These are phyloP conservation scores for Gentiana straminea DNA, from an alignment of 257 asterid species.

Conservation along the genomic window DNA sequence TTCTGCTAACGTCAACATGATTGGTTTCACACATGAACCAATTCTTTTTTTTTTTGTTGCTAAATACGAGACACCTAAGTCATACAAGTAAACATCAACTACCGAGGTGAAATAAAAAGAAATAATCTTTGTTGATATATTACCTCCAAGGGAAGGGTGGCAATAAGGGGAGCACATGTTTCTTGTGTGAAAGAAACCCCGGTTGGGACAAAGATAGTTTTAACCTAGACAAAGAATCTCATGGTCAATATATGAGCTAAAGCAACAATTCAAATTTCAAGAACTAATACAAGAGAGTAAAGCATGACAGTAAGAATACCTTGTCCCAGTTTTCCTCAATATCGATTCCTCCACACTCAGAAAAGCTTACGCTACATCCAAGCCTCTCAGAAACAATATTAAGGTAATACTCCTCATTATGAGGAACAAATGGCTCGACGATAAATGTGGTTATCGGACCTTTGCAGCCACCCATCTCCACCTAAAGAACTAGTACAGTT, in stretches of 20 bases:
- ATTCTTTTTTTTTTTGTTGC: no score
- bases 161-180: conserved; percentile 82
- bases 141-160: conserved; percentile 97
- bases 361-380: conserved; percentile 88
- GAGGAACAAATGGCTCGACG: conserved; percentile 89
- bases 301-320: conserved; percentile 22
- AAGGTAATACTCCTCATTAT: conserved; percentile 71
- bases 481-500: conserved; percentile 28
- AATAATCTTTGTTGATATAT: background rate
- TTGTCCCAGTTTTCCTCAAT: conserved; percentile 98
- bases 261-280: background rate
- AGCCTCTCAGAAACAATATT: conserved; percentile 89
- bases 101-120: no score
- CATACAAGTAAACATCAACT: no score
- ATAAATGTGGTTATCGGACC: conserved; percentile 91
- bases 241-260: background rate
- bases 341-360: conserved; percentile 92
- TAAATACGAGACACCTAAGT: no score
- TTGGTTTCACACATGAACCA: no score
- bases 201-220: conserved; percentile 61
- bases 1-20: no score
- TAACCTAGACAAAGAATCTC: conserved; percentile 39
- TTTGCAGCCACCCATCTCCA: conserved; percentile 94
- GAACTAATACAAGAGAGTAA: background rate
- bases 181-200: conserved; percentile 61